phyloP scores from a whole-genome alignment of 768 basidiomycete species.

The Boletus rubroflammeus region DNA sequence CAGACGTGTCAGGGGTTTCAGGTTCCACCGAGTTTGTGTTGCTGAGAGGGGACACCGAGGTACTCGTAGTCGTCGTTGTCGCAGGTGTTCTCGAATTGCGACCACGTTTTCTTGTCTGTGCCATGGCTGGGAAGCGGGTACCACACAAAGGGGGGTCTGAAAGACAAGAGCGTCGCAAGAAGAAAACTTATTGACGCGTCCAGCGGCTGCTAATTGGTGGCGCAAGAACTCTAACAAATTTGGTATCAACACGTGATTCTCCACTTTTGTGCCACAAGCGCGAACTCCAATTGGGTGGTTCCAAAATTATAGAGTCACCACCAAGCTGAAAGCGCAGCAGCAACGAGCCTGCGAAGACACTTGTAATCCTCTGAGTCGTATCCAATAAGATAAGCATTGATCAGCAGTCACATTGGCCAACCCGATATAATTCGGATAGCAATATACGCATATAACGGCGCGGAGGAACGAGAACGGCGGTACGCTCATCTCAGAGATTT shows the following conservation, averaged over 20 bases:
- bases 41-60: conserved; percentile 50
- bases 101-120: conserved; percentile 16
- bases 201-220: conserved; percentile 23
- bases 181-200: conserved; percentile 24
- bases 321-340: background rate
- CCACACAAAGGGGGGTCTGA: background rate
- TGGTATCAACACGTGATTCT: conserved; percentile 21
- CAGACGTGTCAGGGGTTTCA: conserved; percentile 55
- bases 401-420: no score
- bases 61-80: conserved; percentile 34
- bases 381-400: background rate
- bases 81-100: conserved; percentile 19
- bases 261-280: conserved; percentile 27
- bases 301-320: background rate
- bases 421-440: no score
- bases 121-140: conserved; percentile 15
- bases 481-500: background rate
- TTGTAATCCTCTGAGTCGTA: background rate
- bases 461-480: background rate
- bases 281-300: conserved; percentile 7
- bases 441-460: no score
- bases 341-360: background rate
- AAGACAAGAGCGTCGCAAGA: conserved; percentile 14
- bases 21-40: conserved; percentile 41
- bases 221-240: conserved; percentile 8